Base-by-base conservation (phyloP, 2,329 filamentous ascomycete species). In the Reticulascus tulasneorum region DNA sequence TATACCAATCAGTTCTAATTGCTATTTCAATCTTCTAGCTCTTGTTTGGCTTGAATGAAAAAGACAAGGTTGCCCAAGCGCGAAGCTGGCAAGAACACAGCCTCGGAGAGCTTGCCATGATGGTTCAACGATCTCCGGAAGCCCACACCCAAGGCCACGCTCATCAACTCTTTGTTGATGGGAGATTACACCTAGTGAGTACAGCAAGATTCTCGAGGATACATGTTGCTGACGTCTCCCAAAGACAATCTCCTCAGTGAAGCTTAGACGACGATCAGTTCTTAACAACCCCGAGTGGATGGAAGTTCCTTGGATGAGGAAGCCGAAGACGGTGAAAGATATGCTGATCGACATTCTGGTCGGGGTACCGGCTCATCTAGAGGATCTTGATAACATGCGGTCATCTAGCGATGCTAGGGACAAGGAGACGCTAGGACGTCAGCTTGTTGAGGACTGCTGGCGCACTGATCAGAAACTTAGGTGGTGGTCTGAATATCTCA, bases 281-380 rank as follows among this genome's bases (percentile, higher is more conserved):
- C 45, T 62, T 8, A 49, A 53, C 31, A 48, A 42, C 3, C 50
- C 46, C 0, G 51, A 52, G 23, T 62, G 59, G 59, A 54, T 54
- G 23, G 56, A 44, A 6, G 34, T 57, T 13, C 58, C 58, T 1
- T 62, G 56, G 57, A 40, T 46, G 20, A 32, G 40, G 6, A 44
- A 45, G 4, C 49, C 55, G 1, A 60, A 57, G 22, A 44, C 54
- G 7, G 33, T 46, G 10, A 53, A 52, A 16, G 58, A 62, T 28
- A 44, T 52, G 16, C 33, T 61, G 9, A 42, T 52, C 7, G 58
- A 59, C 23, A 42, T 59, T 5, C 37, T 61, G 8, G 51, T 52
- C 7, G 55, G 59, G 9, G 41, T 55, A 1, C 52, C 52, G 2
- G 47, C 42, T 7, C 38, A 56, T 6, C 40, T 58, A 2, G 48